Conservation (phyloP, 352 stramenopile species). For the Poterioochromonas sp. region DNA sequence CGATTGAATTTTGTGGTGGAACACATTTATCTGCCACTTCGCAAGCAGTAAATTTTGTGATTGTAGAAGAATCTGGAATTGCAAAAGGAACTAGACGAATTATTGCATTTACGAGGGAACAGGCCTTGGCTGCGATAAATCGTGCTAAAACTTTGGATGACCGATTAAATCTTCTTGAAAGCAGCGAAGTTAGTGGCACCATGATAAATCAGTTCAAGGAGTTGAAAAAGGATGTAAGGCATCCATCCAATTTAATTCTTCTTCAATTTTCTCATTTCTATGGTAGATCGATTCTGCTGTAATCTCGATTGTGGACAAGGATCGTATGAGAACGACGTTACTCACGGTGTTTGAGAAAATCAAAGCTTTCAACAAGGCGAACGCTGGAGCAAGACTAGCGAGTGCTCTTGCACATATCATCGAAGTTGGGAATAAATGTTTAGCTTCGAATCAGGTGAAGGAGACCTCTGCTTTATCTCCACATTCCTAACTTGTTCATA, state of each 20-base stretch:
- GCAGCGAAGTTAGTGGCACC: constrained; percentile 45
- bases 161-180: constrained; percentile 55
- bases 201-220: constrained; percentile 36
- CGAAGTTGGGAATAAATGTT: constrained; percentile 49
- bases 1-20: constrained; percentile 97
- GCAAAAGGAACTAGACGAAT: constrained; percentile 94
- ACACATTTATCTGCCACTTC: constrained; percentile 92
- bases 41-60: constrained; percentile 84
- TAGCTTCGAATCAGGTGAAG: constrained; percentile 46
- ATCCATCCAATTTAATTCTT: constrained; percentile 35
- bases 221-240: constrained; percentile 45
- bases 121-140: constrained; percentile 69
- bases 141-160: constrained; percentile 61
- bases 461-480: constrained; percentile 59
- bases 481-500: constrained; percentile 49
- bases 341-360: constrained; percentile 62
- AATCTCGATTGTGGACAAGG: constrained; percentile 37
- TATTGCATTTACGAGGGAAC: constrained; percentile 77
- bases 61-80: constrained; percentile 70
- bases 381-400: constrained; percentile 50
- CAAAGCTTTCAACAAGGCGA: constrained; percentile 54
- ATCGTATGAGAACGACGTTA: constrained; percentile 30
- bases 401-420: constrained; percentile 41
- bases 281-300: constrained; percentile 1
- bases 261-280: background rate